These are phyloP conservation scores for Candida koratica DNA, from an alignment of 805 yeast genomes.

Conservation along the genomic window DNA sequence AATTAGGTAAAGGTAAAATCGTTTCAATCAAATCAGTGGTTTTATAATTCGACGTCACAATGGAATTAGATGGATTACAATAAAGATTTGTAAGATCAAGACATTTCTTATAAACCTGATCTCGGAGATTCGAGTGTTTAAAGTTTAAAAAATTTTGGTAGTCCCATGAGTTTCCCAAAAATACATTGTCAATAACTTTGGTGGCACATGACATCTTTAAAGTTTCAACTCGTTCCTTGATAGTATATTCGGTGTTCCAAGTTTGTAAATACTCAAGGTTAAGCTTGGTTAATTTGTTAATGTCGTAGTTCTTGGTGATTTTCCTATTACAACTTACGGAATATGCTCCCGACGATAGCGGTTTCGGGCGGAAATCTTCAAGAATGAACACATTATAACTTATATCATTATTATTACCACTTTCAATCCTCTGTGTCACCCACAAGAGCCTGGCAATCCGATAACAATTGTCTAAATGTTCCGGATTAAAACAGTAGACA, in stretches of 20 bases:
- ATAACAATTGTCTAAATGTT: conserved; percentile 8
- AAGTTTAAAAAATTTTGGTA: conserved; percentile 39
- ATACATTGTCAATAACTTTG: conserved; percentile 49
- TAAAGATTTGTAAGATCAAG: conserved; percentile 22
- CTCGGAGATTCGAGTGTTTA: conserved; percentile 11
- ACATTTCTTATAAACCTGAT: conserved; percentile 9
- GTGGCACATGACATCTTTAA: conserved; percentile 81
- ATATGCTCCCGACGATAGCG: neutral
- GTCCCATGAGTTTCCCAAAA: conserved; percentile 84
- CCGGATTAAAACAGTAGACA: conserved; percentile 58
- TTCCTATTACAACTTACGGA: conserved; percentile 8
- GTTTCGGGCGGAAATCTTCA: neutral
- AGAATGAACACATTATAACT: conserved; percentile 15
- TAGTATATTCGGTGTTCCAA: conserved; percentile 66
- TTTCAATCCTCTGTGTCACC: conserved; percentile 33
- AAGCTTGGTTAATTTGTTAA: conserved; percentile 12
- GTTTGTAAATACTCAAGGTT: conserved; percentile 12
- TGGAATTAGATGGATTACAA: conserved; percentile 49
- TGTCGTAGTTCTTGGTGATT: conserved; percentile 10
- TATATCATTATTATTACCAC: conserved; percentile 4
- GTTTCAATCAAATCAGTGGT: conserved; percentile 21
- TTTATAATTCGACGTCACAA: conserved; percentile 36
- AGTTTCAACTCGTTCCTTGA: conserved; percentile 79
- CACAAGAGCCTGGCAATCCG: conserved; percentile 32
- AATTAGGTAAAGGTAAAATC: conserved; percentile 42